These are phyloP conservation scores for Bryoerythrophyllum caledonicum DNA, from an alignment of 225 moss, liverwort and hornwort species.

Conservation along the genomic window DNA sequence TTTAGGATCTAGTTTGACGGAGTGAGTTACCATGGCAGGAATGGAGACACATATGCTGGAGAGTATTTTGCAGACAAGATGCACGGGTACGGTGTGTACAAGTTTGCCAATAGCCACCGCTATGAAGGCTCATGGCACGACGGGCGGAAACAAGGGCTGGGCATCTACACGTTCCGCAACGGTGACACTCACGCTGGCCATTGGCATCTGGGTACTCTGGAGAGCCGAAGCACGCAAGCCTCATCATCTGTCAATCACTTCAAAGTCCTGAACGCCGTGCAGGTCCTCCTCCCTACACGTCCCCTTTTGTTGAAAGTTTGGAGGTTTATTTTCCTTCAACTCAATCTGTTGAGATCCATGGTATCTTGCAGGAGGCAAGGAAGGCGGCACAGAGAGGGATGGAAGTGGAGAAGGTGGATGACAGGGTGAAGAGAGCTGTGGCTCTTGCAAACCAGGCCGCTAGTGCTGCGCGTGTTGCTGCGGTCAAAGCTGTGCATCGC, in stretches of 20 bases:
- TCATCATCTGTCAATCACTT: constrained; percentile 41
- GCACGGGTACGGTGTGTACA: constrained; percentile 94
- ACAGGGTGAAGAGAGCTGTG: constrained; percentile 78
- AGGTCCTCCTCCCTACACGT: constrained; percentile 32
- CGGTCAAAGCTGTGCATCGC: constrained; percentile 83
- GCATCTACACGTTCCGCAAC: constrained; percentile 86
- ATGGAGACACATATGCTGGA: constrained; percentile 85
- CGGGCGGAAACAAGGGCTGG: constrained; percentile 88
- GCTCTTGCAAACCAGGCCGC: constrained; percentile 81
- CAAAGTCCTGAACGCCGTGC: constrained; percentile 48
- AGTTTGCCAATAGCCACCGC: constrained; percentile 85
- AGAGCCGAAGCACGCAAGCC: constrained; percentile 73
- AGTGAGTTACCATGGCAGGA: constrained; percentile 40
- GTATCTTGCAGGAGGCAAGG: constrained; percentile 66
- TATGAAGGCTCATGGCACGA: constrained; percentile 98
- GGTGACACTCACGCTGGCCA: constrained; percentile 90
- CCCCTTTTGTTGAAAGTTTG: background rate
- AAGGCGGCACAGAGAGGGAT: constrained; percentile 67
- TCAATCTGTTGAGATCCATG: constrained; percentile 14
- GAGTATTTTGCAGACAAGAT: constrained; percentile 94
- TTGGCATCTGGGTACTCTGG: constrained; percentile 82
- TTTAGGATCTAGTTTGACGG: background rate
- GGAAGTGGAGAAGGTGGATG: constrained; percentile 81
- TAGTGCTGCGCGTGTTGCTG: constrained; percentile 83
- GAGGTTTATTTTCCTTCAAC: background rate